Base-by-base conservation (phyloP, 345 rosid genomes). In the Cochlearia excelsa region DNA sequence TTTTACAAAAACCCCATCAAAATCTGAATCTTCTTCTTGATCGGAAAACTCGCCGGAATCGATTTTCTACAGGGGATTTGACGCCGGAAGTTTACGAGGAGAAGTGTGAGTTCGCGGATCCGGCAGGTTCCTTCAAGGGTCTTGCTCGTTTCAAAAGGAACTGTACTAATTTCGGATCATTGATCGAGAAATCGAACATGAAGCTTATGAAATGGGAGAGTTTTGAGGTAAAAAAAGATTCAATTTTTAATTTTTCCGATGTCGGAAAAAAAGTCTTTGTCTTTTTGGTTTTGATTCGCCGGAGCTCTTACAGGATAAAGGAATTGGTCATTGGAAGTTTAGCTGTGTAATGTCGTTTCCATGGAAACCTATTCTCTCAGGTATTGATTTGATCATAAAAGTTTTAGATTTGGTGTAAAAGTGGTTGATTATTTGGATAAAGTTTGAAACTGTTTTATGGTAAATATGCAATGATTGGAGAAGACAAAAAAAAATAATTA, bases 311-410 rank as follows among this genome's bases (percentile, higher is more conserved):
- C 81, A 92, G 98, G 82, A 84, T 58, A 92, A 84, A 72, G 93
- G 95, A 74, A 69, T 87, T 16, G 98, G 96, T 46, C 93, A 92
- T 46, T 92, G 95, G 98, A 74, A 82, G 33, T 92, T 92, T 62
- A 88, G 84, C 63, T 92, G 98, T 68, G 73, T 82, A 63, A 84
- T 92, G 98, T 76, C 87, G 27, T 88, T 92, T 68, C 98, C 98
- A 6, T 92, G 98, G 98, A 84, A 76, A 78, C 98, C 98, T 33
- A 88, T 92, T 71, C 95, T 92, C 62, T 92, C 96, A 11, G 96
- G 96, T 88, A 75, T 23, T 23, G 23, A 16, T 16, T 16, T 16
- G 23, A 39, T 28, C 29, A 9, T 1, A 2, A 45, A 35, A 31
- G 38, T 48, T 54, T 40, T 26, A 26, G 37, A 59, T 53, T 53